Percentiles rank a stretch among this genome's conserved stretches.
Conservation (phyloP, 2,329 filamentous ascomycete genomes). For the Fulvia fulva region DNA sequence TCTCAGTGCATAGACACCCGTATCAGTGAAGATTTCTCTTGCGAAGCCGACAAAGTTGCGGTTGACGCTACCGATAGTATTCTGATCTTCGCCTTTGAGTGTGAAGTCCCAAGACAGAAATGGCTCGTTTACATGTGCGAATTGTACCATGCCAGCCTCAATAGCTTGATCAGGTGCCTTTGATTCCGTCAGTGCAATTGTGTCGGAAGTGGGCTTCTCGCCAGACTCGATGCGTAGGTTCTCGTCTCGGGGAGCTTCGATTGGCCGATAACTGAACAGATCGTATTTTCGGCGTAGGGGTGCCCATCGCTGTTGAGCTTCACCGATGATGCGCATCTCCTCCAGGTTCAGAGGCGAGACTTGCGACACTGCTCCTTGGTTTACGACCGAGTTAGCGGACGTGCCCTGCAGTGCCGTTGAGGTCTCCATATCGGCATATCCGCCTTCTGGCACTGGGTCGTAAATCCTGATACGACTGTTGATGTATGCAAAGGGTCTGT, state of each 20-base stretch:
- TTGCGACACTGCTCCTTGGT: constrained; percentile 44
- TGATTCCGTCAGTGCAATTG: constrained; percentile 44
- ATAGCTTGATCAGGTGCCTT: constrained; percentile 39
- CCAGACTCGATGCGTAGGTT: constrained; percentile 34
- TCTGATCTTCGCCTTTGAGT: constrained; percentile 48
- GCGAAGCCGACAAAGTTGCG: constrained; percentile 61
- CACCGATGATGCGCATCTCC: constrained; percentile 60
- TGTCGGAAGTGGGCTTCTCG: constrained; percentile 41
- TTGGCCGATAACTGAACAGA: constrained; percentile 55
- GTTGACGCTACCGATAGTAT: constrained; percentile 58
- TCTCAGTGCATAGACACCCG: constrained; percentile 59
- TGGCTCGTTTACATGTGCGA: constrained; percentile 60
- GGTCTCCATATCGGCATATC: constrained; percentile 28
- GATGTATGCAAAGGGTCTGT: constrained; percentile 62
- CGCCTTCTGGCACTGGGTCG: constrained; percentile 45
- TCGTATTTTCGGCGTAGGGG: constrained; percentile 61
- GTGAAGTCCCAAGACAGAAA: constrained; percentile 64
- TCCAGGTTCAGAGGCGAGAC: constrained; percentile 52
- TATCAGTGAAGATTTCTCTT: constrained; percentile 63
- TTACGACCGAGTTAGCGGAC: constrained; percentile 40
- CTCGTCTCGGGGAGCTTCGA: constrained; percentile 32
- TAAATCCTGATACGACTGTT: constrained; percentile 57
- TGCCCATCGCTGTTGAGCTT: constrained; percentile 62
- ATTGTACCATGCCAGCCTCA: constrained; percentile 53
- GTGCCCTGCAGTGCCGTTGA: constrained; percentile 44